A percentile compares a stretch with the other conserved stretches of the same genome.
phyloP scores from a whole-genome alignment of 805 yeast genomes.

The Hanseniaspora mollemarum region DNA sequence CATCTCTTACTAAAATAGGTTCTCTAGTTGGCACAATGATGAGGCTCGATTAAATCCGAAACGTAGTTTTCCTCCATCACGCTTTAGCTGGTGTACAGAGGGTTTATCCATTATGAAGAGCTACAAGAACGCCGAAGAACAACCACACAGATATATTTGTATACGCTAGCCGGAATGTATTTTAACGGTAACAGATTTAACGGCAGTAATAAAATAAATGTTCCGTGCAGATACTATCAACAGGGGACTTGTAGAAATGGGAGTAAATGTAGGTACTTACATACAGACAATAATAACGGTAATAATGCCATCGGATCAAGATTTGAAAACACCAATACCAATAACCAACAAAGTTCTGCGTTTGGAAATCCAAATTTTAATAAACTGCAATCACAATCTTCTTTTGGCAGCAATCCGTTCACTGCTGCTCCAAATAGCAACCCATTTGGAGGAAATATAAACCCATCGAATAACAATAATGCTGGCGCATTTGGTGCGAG shows the following conservation, averaged over 20 bases:
- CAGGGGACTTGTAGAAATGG: slow-evolving; percentile 38
- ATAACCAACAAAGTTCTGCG: slow-evolving; percentile 18
- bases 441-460: slow-evolving; percentile 21
- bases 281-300: slow-evolving; percentile 19
- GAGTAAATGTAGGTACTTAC: slow-evolving; percentile 35
- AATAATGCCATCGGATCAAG: slow-evolving; percentile 5
- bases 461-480: neutral
- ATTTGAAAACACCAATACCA: neutral
- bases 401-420: slow-evolving; percentile 17
- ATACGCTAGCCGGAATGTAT: neutral
- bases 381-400: slow-evolving; percentile 16
- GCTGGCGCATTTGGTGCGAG: neutral
- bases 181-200: slow-evolving; percentile 12
- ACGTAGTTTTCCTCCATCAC: no score
- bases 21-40: no score
- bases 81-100: no score
- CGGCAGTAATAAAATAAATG: slow-evolving; percentile 20
- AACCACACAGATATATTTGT: neutral
- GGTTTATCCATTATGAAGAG: no score
- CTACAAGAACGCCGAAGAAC: no score
- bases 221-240: slow-evolving; percentile 36
- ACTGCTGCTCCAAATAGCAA: slow-evolving; percentile 17
- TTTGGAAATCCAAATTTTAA: slow-evolving; percentile 24
- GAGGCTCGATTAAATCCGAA: no score
- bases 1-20: no score